Base-by-base conservation (phyloP, 2,329 filamentous ascomycete species). In the Aspergillus sp. region DNA sequence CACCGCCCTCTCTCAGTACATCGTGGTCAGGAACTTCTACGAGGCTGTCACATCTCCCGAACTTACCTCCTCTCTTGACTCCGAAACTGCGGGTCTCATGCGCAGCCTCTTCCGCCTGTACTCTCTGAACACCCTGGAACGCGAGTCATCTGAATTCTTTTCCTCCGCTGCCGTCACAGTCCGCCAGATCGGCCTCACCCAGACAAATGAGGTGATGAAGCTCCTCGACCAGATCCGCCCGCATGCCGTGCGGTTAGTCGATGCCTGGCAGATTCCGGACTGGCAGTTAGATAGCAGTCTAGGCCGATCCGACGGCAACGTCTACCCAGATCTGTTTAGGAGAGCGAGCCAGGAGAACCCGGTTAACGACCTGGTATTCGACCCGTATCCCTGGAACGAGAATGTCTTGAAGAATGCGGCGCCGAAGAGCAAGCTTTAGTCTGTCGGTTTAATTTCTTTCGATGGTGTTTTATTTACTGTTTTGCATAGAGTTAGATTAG, bases 11-110 rank as follows among this genome's bases (percentile, higher is more conserved):
- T 88, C 87, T 0, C 88, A 92, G 73, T 91, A 91, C 73, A 82
- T 91, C 64, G 83, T 91, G 0, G 88, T 91, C 62, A 91, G 89
- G 80, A 89, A 87, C 78, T 92, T 91, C 77, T 90, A 95, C 75
- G 80, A 85, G 4, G 79, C 84, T 2, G 83, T 93, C 18, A 83
- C 86, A 38, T 79, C 80, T 5, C 76, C 81, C 6, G 68, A 79
- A 7, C 80, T 83, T 11, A 74, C 74, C n/a, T 71, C 78, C 12
- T 77, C 82, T 15, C 76, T 90, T 30, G 84, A 87, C 67, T 66
- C 78, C 0, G 79, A 81, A 55, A 89, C 87, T 0, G 75, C 83
- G 13, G 72, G 73, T 0, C 68, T 90, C 9, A 75, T 91, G 65
- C 83, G 86, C 74, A 85, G 86, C 65, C 80, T 89, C 34, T 89